These are phyloP conservation scores for Chytriomyces sp. DNA, from an alignment of 192 early-diverging fungal genomes.

Conservation along the genomic window DNA sequence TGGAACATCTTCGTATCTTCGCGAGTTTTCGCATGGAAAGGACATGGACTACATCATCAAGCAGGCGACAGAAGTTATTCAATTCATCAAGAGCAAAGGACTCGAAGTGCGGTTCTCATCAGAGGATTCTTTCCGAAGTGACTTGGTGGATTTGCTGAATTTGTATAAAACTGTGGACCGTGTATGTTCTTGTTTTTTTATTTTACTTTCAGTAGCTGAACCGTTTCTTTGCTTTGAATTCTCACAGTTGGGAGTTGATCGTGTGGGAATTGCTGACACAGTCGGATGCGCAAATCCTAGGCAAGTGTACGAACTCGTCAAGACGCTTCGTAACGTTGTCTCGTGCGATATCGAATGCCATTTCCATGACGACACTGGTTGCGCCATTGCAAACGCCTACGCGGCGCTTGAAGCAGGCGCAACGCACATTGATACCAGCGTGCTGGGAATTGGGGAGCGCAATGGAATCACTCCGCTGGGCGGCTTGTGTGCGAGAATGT, in stretches of 20 bases:
- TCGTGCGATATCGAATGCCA: constrained; percentile 98
- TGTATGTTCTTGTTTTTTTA: background rate
- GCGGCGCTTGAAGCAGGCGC: constrained; percentile 95
- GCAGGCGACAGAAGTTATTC: constrained; percentile 92
- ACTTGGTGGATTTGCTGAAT: constrained; percentile 93
- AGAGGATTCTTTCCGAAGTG: constrained; percentile 96
- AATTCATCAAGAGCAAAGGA: constrained; percentile 92
- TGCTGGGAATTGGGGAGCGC: constrained; percentile 96
- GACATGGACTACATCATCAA: constrained; percentile 97
- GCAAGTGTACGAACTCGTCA: constrained; percentile 95
- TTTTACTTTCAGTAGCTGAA: too few species aligned
- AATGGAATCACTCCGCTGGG: constrained; percentile 97
- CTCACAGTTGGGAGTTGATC: constrained; percentile 86
- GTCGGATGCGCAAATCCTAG: constrained; percentile 96
- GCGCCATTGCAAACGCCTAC: constrained; percentile 96
- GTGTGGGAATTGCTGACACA: constrained; percentile 97
- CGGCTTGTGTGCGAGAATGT: constrained; percentile 93
- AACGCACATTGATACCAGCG: constrained; percentile 97
- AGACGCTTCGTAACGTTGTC: constrained; percentile 90
- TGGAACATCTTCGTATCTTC: constrained; percentile 91
- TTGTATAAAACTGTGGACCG: constrained; percentile 92
- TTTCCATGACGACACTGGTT: constrained; percentile 99
- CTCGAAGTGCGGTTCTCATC: constrained; percentile 96
- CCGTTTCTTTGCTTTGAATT: background rate
- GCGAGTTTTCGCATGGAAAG: constrained; percentile 98